Base-by-base conservation (phyloP, 202 grass and related monocot genomes). In the Schoenoplectus tabernaemontani region DNA sequence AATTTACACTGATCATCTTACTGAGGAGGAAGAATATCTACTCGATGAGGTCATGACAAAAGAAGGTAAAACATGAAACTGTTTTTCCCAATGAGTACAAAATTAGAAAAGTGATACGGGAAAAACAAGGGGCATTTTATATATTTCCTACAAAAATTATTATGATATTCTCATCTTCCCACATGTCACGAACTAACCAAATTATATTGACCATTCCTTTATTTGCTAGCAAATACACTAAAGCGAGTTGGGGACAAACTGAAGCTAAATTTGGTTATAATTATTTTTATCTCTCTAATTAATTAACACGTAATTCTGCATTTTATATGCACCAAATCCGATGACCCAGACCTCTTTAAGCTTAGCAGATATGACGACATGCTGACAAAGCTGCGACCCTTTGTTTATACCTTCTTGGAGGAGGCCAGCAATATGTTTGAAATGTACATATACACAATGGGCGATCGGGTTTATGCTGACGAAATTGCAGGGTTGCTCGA, bases 361-460 rank as follows among this genome's bases (percentile, higher is more conserved):
- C 15, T 53, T 17, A 16, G 17, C 4, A 3, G 15, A 53, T 13
- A 53, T 16, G 15, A 4, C 15, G 50, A 53, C 50, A 53, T 91
- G 93, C 85, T 96, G 77, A 96, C 84, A 61, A 97, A 93, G 59
- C 87, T 97, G 82, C 88, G 91, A 71, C 93, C 93, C 13, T 97
- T 90, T 61, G 87, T 93, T 37, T 71, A 67, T 26, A 78, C 73
- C 23, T 93, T 93, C 87, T 76, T 97, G 48, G 79, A 88, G 83
- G 85, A 97, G 91, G 91, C 93, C 83, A 91, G 81, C 1, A 73
- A 64, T 78, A 85, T 97, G 79, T 97, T 93, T 87, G 91, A 97
- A 19, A 84, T 97, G 91, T 88, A 91, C 77, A 85, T 97, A 77
- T 97, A 90, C 67, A 91, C 93, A 60, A 93, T 93, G 93, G 89